Base-by-base conservation (phyloP, 495 filamentous ascomycete species). In the Daldinia loculata region DNA sequence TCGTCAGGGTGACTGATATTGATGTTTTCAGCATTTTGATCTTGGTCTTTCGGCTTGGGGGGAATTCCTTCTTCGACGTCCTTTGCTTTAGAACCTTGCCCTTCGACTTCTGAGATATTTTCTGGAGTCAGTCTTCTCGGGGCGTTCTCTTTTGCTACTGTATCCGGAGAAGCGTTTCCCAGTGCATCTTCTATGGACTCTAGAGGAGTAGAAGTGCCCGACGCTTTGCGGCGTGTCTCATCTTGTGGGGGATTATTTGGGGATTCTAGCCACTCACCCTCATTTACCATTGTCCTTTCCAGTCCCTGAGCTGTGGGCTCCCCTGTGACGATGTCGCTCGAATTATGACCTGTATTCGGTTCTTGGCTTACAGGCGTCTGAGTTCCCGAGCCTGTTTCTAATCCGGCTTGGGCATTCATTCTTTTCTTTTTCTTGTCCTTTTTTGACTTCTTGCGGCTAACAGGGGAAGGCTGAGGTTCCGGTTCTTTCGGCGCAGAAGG, bases 181-280 rank as follows among this genome's bases (percentile, higher is more conserved):
- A 50, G 70, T 68, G 65, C 65, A 66, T 55, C 71, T 73, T 72
- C 75, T 70, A 65, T 63, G 61, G 73, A 71, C 58, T 74, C 74
- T 66, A 67, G 68, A 66, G 71, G 71, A 66, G 71, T 70, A 55
- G 57, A 70, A 66, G 71, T 63, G 67, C 72, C 61, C 69, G 76
- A 75, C 38, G 76, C 75, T 71, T 78, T 78, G 61, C 75, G 76
- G 58, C 71, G 75, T 64, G 79, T 78, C 27, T 79, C 78, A 66
- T 81, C 72, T 78, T 83, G 83, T 78, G 82, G 84, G 74, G 82
- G 68, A 65, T 79, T 82, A 32, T 53, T 63, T 55, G 61, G 66
- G 60, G 56, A 67, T 59, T 64, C 36, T 56, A 19, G 36, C 74
- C 61, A 76, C 61, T 77, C 77, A 56, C 78, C 74, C 30, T 76